Evolutionary conservation across 805 yeast species (phyloP).

Genomic region (Wickerhamiella musiphila): DNA sequence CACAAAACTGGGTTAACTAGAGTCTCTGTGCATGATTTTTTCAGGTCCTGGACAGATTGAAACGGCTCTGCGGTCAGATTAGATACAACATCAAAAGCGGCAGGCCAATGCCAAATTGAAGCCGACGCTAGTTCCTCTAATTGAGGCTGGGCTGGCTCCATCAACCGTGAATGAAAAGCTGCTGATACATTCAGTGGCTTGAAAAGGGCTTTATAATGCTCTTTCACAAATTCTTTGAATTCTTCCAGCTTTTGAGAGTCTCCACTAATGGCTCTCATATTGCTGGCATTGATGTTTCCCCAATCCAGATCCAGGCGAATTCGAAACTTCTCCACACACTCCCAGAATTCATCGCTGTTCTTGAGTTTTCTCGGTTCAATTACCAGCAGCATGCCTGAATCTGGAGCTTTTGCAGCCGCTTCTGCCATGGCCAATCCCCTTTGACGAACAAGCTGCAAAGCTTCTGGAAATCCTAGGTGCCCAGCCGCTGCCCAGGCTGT

Average conservation of each 20-base stretch:
- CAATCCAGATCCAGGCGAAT: constrained; percentile 19
- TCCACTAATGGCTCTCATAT: constrained; percentile 32
- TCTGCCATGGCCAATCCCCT: constrained; percentile 30
- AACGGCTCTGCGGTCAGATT: constrained; percentile 21
- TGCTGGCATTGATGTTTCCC: constrained; percentile 31
- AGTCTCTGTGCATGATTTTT: constrained; percentile 13
- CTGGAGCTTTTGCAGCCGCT: constrained; percentile 23
- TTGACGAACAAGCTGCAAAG: constrained; percentile 27
- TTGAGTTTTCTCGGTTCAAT: constrained; percentile 8
- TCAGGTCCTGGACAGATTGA: constrained; percentile 16
- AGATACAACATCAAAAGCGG: constrained; percentile 14
- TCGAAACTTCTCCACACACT: constrained; percentile 5
- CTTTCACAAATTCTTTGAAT: constrained; percentile 13
- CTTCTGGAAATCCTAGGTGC: constrained; percentile 20
- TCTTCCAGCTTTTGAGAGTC: constrained; percentile 15
- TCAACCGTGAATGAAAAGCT: constrained; percentile 32
- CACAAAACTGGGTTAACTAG: constrained; percentile 20
- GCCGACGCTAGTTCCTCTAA: constrained; percentile 16
- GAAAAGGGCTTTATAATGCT: constrained; percentile 16
- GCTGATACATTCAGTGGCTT: constrained; percentile 28
- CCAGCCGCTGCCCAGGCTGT: constrained; percentile 28
- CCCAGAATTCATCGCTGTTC: constrained; percentile 5
- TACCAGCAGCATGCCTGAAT: constrained; percentile 13
- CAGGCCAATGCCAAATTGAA: constrained; percentile 11
- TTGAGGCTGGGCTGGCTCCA: constrained; percentile 24